Base-by-base conservation (phyloP, 805 yeast species). In the Cephaloascus fragrans region DNA sequence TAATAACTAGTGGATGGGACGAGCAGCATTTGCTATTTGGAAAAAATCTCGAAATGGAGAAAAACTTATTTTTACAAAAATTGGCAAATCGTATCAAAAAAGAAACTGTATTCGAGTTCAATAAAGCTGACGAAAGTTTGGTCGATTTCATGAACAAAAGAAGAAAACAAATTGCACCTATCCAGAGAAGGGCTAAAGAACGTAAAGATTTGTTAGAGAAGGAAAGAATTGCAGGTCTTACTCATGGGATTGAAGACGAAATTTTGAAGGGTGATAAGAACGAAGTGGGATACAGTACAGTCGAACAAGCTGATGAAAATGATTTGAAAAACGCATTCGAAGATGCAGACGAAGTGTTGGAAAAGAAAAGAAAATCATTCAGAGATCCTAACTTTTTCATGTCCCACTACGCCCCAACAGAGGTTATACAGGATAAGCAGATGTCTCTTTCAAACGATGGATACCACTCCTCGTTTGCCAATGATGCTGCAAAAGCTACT, bases 81-180 rank as follows among this genome's bases (percentile, higher is more conserved):
- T 64, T 93, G 43, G 75, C 77, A 43, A 73, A 84, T 47, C 70
- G 96, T 53, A 57, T 67, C 34, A 67, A 77, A 37, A 82, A 85
- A 50, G 97, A 93, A 55, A 93, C 98, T 0, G 97, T 93, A 3
- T 93, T 93, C 56, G 99, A 93, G 59, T 83, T 88, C 59, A 75
- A 79, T 44, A 76, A 80, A 51, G 71, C 69, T 37, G 85, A 80
- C 47, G 81, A 81, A 46, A 73, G 79, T 37, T 68, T 87, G 53
- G 81, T 84, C 32, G 81, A 80, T 39, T 69, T 93, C 53, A 93
- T 93, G 98, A 72, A 79, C 45, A 77, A 78, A 43, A 71, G 97
- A 67, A 72, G 99, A 56, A 71, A 70, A 43, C 96, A 89, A 56
- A 70, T 90, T 41, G 96, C 95, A 0, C 94, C 94, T 9, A 77